Evolutionary conservation across 2,329 filamentous ascomycete species (phyloP).

Genomic region (Cytospora leucostoma): DNA sequence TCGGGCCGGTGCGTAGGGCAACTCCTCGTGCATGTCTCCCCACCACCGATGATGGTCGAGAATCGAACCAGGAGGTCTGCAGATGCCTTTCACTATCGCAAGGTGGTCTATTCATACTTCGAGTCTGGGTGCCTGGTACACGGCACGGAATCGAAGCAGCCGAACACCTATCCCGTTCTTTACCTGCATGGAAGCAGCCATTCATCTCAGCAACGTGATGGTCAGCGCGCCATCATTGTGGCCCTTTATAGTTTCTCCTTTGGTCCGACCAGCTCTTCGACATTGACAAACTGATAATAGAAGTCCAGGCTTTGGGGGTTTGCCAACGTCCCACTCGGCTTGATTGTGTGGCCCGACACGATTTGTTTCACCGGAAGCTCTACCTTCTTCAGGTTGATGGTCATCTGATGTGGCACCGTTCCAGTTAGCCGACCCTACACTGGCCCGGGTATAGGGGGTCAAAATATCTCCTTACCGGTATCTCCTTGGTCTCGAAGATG

Average conservation of each 20-base stretch:
- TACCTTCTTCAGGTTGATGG: constrained; percentile 83
- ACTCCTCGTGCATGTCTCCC: no score
- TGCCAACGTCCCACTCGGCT: constrained; percentile 72
- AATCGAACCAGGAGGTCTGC: no score
- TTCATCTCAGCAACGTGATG: not conserved
- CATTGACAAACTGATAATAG: constrained; percentile 76
- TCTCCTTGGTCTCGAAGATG: constrained; percentile 78
- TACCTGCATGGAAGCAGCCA: not conserved
- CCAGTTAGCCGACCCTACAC: not conserved
- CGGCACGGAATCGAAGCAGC: not conserved
- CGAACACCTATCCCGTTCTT: not conserved
- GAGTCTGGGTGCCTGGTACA: no score
- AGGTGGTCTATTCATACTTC: no score
- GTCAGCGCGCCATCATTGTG: not conserved
- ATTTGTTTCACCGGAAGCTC: constrained; percentile 85
- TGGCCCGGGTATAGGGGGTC: not conserved
- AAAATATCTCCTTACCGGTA: constrained; percentile 61
- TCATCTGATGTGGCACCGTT: constrained; percentile 54
- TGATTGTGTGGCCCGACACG: constrained; percentile 72
- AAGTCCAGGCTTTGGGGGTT: constrained; percentile 76
- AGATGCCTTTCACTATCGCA: no score
- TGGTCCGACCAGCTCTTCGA: constrained; percentile 58
- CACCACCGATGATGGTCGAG: no score
- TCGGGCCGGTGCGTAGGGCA: no score
- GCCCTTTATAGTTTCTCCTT: constrained; percentile 52